These are phyloP conservation scores for Fusarium sp. DNA, from an alignment of 2,329 filamentous ascomycete genomes.

Conservation along the genomic window DNA sequence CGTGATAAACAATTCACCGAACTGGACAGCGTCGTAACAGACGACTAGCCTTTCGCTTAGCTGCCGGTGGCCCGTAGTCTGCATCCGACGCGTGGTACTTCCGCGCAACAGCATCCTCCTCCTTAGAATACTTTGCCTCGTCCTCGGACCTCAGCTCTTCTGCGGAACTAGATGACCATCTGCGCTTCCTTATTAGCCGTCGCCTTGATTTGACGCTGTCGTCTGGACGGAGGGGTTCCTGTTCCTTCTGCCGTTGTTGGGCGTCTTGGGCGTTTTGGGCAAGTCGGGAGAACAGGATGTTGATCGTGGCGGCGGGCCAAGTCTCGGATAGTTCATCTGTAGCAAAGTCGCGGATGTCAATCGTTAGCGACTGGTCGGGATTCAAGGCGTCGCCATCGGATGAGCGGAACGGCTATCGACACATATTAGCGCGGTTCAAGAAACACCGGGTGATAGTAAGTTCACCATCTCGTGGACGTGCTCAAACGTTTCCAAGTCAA, in stretches of 20 bases:
- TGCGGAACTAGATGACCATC: background rate
- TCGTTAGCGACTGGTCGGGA: background rate
- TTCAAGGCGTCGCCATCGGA: background rate
- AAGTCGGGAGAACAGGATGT: background rate
- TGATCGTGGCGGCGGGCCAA: background rate
- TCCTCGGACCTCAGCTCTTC: background rate
- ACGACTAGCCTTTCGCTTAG: background rate
- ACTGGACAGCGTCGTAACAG: background rate
- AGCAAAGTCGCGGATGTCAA: background rate
- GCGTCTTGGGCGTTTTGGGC: background rate
- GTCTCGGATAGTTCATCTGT: background rate
- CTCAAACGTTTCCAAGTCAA: background rate
- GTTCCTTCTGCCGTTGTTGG: background rate
- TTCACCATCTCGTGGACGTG: background rate
- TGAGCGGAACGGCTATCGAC: background rate
- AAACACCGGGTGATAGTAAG: background rate
- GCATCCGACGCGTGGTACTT: background rate
- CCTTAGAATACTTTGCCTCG: background rate
- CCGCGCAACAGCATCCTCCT: background rate
- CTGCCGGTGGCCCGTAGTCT: background rate
- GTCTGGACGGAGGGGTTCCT: background rate
- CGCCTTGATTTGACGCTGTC: background rate
- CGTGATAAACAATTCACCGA: background rate
- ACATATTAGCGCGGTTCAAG: background rate
- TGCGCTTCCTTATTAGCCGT: background rate